Evolutionary conservation across 1,284 basidiomycete species (phyloP).

Genomic region (Porodaedalea pini): DNA sequence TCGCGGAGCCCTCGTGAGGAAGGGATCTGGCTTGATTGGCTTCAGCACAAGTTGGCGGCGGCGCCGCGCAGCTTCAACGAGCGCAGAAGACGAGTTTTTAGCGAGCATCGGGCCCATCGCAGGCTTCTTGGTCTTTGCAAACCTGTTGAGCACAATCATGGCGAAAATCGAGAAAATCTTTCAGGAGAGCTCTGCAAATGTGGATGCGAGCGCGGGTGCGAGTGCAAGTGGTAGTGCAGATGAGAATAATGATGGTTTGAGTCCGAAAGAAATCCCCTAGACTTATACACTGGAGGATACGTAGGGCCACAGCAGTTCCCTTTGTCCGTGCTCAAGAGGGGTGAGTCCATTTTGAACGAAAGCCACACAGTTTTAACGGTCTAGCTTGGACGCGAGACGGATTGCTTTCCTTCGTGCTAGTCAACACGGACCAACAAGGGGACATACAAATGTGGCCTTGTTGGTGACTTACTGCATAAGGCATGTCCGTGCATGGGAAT

Average conservation of each 20-base stretch:
- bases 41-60: slow-evolving; percentile 3
- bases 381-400: background rate
- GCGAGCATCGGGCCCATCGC: background rate
- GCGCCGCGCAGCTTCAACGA: background rate
- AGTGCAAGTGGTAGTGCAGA: background rate
- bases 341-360: background rate
- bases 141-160: background rate
- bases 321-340: background rate
- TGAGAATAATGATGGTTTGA: background rate
- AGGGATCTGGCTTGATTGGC: background rate
- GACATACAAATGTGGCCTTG: background rate
- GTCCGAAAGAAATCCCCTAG: background rate
- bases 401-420: slow-evolving; percentile 1
- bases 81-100: background rate
- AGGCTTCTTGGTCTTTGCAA: background rate
- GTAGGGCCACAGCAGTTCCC: background rate
- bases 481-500: background rate
- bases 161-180: too few relatives aligned
- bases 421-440: background rate
- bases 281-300: background rate
- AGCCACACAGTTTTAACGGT: background rate
- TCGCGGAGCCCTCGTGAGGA: background rate
- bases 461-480: background rate
- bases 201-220: too few relatives aligned
- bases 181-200: too few relatives aligned